Conservation (phyloP, 2,329 filamentous ascomycete species). For the Aspergillus sp. region DNA sequence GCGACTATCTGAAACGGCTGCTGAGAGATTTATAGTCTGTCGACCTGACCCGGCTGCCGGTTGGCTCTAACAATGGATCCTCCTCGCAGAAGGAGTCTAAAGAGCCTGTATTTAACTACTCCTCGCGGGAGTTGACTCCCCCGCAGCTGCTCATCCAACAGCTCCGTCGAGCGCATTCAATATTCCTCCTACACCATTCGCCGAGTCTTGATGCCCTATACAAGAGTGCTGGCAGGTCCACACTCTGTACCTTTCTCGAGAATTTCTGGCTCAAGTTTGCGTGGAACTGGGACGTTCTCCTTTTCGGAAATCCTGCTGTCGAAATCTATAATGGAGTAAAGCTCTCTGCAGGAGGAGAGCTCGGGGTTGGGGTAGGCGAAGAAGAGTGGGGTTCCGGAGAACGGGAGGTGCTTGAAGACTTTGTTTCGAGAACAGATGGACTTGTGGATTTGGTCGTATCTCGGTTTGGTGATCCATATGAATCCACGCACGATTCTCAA, state of each 20-base stretch:
- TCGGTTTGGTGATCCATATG: conserved; percentile 70
- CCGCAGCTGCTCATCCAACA: conserved; percentile 77
- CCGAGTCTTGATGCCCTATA: conserved; percentile 73
- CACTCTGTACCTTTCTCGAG: conserved; percentile 73
- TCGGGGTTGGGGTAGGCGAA: conserved; percentile 92
- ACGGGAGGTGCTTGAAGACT: conserved; percentile 88
- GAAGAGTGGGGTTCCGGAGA: conserved; percentile 94
- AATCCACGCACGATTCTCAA: conserved; percentile 30
- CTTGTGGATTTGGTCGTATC: conserved; percentile 87
- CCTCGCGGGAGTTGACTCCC: conserved; percentile 86
- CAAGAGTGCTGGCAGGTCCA: conserved; percentile 64
- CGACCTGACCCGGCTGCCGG: conserved; percentile 75
- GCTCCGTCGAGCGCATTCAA: conserved; percentile 77
- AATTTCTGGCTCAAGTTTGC: conserved; percentile 79
- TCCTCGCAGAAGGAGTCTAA: conserved; percentile 41
- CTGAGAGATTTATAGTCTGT: conserved; percentile 63
- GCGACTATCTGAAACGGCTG: background rate
- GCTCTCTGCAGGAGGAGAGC: conserved; percentile 84
- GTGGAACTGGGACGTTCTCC: conserved; percentile 78
- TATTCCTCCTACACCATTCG: conserved; percentile 88
- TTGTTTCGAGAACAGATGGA: conserved; percentile 77
- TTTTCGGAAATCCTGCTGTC: conserved; percentile 85
- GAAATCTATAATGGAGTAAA: conserved; percentile 83
- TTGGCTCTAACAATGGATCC: conserved; percentile 50
- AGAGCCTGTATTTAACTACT: conserved; percentile 71